Evolutionary conservation across 257 asterid genomes (phyloP).

Genomic region (Rubia yunnanensis): DNA sequence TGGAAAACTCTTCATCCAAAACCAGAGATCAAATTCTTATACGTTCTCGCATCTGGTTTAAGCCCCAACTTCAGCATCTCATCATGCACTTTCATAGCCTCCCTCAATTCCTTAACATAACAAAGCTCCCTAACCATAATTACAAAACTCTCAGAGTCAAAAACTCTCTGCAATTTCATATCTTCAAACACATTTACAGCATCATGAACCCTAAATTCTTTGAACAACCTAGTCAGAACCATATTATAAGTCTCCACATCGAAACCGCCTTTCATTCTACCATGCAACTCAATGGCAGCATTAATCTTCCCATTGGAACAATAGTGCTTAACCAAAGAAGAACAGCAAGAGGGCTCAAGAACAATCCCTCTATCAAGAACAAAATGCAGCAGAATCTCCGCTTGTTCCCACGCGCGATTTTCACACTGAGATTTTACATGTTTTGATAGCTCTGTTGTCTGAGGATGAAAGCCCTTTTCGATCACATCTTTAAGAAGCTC

Average conservation of each 20-base stretch:
- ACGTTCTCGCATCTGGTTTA: conserved; percentile 45
- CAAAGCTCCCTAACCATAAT: conserved; percentile 57
- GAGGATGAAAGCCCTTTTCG: conserved; percentile 30
- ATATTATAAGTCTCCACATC: conserved; percentile 31
- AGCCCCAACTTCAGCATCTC: conserved; percentile 64
- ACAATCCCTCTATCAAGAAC: conserved; percentile 35
- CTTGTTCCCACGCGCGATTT: conserved; percentile 45
- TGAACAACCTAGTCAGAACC: conserved; percentile 38
- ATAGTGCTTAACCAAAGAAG: conserved; percentile 42
- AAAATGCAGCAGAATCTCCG: conserved; percentile 40
- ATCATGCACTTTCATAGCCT: conserved; percentile 73
- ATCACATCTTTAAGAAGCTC: conserved; percentile 41
- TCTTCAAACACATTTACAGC: conserved; percentile 48
- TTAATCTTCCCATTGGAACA: conserved; percentile 38
- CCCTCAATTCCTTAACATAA: conserved; percentile 40
- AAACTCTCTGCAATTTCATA: conserved; percentile 33
- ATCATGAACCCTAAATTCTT: conserved; percentile 34
- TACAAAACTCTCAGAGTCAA: conserved; percentile 44
- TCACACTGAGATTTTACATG: conserved; percentile 37
- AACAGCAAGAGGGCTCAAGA: conserved; percentile 41
- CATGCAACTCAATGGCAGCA: conserved; percentile 53
- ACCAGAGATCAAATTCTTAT: conserved; percentile 57
- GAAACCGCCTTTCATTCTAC: conserved; percentile 38
- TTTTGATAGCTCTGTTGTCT: conserved; percentile 27
- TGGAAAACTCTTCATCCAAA: conserved; percentile 27